A percentile compares a stretch with the other conserved stretches of the same genome.
These are phyloP conservation scores for Pythium aristosporum DNA, from an alignment of 352 stramenopile species.

Conservation along the genomic window DNA sequence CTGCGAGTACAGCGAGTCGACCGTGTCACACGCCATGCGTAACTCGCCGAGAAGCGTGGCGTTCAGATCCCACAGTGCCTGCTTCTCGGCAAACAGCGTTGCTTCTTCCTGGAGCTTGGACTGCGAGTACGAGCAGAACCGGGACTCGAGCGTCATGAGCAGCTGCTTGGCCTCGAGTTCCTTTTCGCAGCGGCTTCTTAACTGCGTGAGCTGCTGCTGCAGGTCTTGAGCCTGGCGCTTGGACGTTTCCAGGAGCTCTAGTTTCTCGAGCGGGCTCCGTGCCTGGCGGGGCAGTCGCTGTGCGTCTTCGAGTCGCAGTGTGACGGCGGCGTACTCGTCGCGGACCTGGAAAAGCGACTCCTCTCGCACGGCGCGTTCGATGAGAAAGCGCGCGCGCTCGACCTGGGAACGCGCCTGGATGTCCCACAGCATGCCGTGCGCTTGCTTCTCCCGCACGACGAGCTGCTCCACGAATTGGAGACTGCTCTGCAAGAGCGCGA, in stretches of 20 bases:
- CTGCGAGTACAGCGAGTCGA: slow-evolving; percentile 40
- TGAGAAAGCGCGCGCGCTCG: slow-evolving; percentile 51
- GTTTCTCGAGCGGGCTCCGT: slow-evolving; percentile 45
- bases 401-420: slow-evolving; percentile 57
- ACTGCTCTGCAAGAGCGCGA: slow-evolving; percentile 49
- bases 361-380: slow-evolving; percentile 58
- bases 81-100: slow-evolving; percentile 59
- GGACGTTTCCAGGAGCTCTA: slow-evolving; percentile 41
- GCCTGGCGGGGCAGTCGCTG: slow-evolving; percentile 49
- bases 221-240: slow-evolving; percentile 26
- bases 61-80: slow-evolving; percentile 58
- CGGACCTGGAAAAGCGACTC: slow-evolving; percentile 56
- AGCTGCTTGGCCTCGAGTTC: slow-evolving; percentile 43
- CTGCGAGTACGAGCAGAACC: slow-evolving; percentile 42
- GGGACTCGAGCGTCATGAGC: slow-evolving; percentile 47
- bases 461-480: slow-evolving; percentile 49
- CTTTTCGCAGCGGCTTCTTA: slow-evolving; percentile 32
- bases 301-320: slow-evolving; percentile 42
- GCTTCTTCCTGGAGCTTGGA: slow-evolving; percentile 54
- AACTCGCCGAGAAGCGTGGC: slow-evolving; percentile 45
- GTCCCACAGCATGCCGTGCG: slow-evolving; percentile 49
- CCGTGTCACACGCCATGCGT: slow-evolving; percentile 32
- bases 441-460: slow-evolving; percentile 39
- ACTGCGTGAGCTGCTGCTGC: slow-evolving; percentile 19
- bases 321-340: slow-evolving; percentile 46